phyloP scores from a whole-genome alignment of 768 basidiomycete species.

The Trametes meyenii region DNA sequence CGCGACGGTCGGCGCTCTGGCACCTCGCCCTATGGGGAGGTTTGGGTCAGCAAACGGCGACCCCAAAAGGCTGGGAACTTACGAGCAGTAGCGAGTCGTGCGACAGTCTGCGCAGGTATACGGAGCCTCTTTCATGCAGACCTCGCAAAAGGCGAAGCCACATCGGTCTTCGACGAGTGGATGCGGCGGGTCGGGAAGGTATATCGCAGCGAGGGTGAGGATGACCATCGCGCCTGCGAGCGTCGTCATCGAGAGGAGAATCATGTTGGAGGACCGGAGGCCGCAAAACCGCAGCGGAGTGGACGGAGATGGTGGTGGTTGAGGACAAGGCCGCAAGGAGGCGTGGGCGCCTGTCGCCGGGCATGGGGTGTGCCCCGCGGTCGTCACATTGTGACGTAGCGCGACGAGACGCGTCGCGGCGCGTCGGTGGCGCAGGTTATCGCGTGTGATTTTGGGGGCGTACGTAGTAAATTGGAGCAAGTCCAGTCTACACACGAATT shows the following conservation, averaged over 20 bases:
- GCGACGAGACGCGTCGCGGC: constrained; percentile 11
- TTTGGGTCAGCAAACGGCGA: not conserved
- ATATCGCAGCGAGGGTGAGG: constrained; percentile 19
- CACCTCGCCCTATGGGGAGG: constrained; percentile 24
- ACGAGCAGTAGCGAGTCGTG: constrained; percentile 26
- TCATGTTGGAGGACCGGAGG: constrained; percentile 9
- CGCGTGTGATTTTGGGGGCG: not conserved
- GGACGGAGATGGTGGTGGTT: constrained; percentile 17
- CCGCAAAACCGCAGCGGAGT: not conserved
- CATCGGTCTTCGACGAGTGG: constrained; percentile 22
- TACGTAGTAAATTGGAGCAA: too few species aligned
- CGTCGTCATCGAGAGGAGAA: constrained; percentile 22
- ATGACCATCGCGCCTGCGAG: constrained; percentile 23
- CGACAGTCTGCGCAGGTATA: constrained; percentile 26
- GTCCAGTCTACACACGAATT: too few species aligned
- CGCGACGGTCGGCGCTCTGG: constrained; percentile 36
- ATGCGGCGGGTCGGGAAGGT: constrained; percentile 19
- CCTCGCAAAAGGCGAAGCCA: constrained; percentile 23
- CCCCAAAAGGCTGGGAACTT: not conserved
- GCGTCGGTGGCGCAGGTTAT: constrained; percentile 1
- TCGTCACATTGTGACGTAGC: constrained; percentile 14
- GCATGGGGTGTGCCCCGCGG: not conserved
- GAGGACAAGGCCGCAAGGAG: constrained; percentile 12
- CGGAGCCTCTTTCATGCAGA: constrained; percentile 20
- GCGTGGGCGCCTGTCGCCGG: not conserved